Percentiles rank a stretch among this genome's conserved stretches.
Evolutionary conservation across 225 moss, liverwort and hornwort genomes (phyloP).

Genomic region (Climacium dendroides): DNA sequence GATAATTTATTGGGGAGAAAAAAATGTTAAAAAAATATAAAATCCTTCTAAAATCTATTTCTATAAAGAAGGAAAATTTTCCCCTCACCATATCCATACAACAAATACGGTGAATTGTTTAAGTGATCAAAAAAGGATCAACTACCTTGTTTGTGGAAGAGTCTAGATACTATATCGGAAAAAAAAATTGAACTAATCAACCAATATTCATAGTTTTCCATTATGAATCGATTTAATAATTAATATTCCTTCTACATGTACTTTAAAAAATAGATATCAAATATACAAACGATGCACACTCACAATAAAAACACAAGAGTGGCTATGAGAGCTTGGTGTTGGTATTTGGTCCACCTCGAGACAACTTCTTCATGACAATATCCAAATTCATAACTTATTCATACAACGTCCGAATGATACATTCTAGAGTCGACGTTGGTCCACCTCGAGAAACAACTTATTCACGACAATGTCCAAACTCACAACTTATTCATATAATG

Average conservation of each 20-base stretch:
- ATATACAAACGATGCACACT: not conserved
- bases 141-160: too few species aligned
- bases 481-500: not conserved
- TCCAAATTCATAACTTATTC: not conserved
- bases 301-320: not conserved
- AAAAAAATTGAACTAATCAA: accelerated
- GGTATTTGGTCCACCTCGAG: accelerated
- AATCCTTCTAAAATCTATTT: too few species aligned
- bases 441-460: not conserved
- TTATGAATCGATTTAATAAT: accelerated
- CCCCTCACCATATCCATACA: too few species aligned
- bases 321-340: not conserved
- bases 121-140: too few species aligned
- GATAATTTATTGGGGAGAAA: too few species aligned
- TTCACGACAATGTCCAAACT: not conserved
- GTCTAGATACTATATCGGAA: too few species aligned
- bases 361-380: not conserved
- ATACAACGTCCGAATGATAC: not conserved
- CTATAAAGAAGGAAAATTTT: too few species aligned
- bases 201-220: accelerated
- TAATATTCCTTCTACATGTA: not conserved
- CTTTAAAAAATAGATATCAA: not conserved
- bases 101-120: too few species aligned
- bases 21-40: too few species aligned
- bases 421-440: not conserved